Evolutionary conservation across 306 rosid species (phyloP).

Genomic region (Bauhinia variegata): DNA sequence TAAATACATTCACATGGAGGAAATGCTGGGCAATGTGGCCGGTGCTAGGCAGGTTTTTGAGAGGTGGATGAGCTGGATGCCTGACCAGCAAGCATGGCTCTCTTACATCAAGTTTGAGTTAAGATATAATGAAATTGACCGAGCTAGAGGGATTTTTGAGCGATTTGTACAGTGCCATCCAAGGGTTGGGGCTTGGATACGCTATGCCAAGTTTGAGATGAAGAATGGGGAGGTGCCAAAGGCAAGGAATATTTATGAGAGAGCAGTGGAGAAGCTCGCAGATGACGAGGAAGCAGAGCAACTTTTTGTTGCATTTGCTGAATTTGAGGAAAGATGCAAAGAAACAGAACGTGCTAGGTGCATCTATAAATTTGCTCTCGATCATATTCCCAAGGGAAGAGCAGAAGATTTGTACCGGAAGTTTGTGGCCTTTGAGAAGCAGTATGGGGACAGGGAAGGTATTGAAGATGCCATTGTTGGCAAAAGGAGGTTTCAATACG

Average conservation of each 20-base stretch:
- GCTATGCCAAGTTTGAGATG: constrained; percentile 93
- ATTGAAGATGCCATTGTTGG: constrained; percentile 96
- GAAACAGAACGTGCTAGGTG: constrained; percentile 80
- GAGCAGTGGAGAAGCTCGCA: constrained; percentile 67
- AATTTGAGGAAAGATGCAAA: constrained; percentile 89
- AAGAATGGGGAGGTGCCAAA: constrained; percentile 72
- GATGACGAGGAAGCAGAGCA: constrained; percentile 87
- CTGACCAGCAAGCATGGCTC: constrained; percentile 87
- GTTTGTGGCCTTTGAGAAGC: constrained; percentile 89
- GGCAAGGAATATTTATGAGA: constrained; percentile 71
- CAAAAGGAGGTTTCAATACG: constrained; percentile 84
- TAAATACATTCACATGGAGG: constrained; percentile 95
- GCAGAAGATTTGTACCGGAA: constrained; percentile 81
- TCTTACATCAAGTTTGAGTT: constrained; percentile 83
- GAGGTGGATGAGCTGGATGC: constrained; percentile 95
- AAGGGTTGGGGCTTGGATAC: constrained; percentile 76
- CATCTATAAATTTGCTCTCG: constrained; percentile 76
- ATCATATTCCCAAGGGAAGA: constrained; percentile 87
- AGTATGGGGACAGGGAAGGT: constrained; percentile 81
- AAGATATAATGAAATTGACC: constrained; percentile 79
- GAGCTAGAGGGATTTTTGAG: constrained; percentile 74
- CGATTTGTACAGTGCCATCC: constrained; percentile 81
- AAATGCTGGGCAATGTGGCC: constrained; percentile 76
- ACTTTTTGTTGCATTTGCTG: constrained; percentile 82
- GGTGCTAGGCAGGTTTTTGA: constrained; percentile 87